Conservation (phyloP, 2,329 filamentous ascomycete species). For the Colletotrichum sp. region DNA sequence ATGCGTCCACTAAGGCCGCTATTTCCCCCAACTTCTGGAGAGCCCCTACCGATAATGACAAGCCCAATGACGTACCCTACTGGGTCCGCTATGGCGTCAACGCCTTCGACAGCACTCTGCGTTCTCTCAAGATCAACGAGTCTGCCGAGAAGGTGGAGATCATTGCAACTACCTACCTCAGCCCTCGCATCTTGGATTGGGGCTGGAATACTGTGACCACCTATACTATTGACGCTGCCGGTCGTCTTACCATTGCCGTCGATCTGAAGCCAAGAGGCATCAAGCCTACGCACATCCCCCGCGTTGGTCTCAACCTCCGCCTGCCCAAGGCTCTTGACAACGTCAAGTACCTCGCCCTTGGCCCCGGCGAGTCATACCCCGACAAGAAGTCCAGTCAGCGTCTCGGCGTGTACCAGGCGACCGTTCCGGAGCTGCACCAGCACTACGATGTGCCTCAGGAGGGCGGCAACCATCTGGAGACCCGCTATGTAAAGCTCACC, state of each 20-base stretch:
- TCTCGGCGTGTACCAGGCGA: conserved; percentile 51
- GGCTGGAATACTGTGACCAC: conserved; percentile 51
- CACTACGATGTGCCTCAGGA: conserved; percentile 74
- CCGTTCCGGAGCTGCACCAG: conserved; percentile 56
- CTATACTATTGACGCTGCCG: conserved; percentile 56
- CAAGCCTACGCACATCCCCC: conserved; percentile 60
- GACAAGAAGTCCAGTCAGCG: conserved; percentile 65
- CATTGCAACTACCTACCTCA: conserved; percentile 52
- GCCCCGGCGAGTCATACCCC: conserved; percentile 68
- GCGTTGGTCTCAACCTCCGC: conserved; percentile 65
- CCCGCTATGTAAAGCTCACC: conserved; percentile 56
- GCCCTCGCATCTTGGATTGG: conserved; percentile 68
- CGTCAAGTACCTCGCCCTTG: conserved; percentile 66
- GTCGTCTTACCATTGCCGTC: conserved; percentile 51
- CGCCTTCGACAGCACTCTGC: conserved; percentile 49
- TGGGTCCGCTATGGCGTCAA: conserved; percentile 62
- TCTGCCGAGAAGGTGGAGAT: conserved; percentile 39
- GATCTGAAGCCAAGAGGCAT: conserved; percentile 50
- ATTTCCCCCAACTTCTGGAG: conserved; percentile 63
- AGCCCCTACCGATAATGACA: conserved; percentile 70
- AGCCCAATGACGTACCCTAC: conserved; percentile 56
- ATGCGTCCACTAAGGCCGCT: conserved; percentile 39
- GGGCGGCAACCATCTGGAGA: conserved; percentile 67
- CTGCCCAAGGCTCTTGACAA: conserved; percentile 50
- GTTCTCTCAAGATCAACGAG: conserved; percentile 38